Evolutionary conservation across 495 filamentous ascomycete species (phyloP), one percentile per base, ranked within the genome.

Genomic region (Aspergillus steynii): DNA sequence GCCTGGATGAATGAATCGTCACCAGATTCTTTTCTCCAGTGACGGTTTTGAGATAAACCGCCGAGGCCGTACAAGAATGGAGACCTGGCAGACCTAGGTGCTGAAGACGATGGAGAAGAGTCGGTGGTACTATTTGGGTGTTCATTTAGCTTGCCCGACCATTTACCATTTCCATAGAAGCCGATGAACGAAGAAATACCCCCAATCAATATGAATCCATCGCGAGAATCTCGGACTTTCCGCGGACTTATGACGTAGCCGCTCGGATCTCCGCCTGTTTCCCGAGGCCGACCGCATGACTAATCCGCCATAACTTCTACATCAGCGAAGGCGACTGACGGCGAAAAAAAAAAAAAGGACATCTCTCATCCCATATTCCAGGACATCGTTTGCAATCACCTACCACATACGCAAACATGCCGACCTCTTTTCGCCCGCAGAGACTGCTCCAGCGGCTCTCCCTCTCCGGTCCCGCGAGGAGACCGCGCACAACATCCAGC

Each of bases 341-440:
- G 37, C 20, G 20, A 20, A 20, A 20, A 20, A 20, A 20, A 20
- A 10, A 14, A 42, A 42, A 14, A 14, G 14, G 37, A 25, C 52
- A 25, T 8, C 15, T 42, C 25, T 26, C 3, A 47, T 25, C 3
- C 20, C 29, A 34, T 48, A 37, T 28, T 31, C 29, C 8, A 26
- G 14, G 37, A 14, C 9, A 2, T 42, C 37, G 37, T 12, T 15
- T 42, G 10, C 37, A 34, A 42, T 42, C 1, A 42, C 4, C 12
- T 15, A 42, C 12, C 37, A 42, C 14, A 42, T 42, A 42, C 3
- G 37, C 37, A 10, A 42, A 42, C 20, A 61, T 56, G 58, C 20
- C 50, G 14, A 7, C 50, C 14, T 28, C 69, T 51, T 1, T 68
- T 29, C 60, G 66, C 66, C n/a, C 70, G 57, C 29, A 70, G 61